Base-by-base conservation (phyloP, 805 yeast species). In the Candida jianshihensis region DNA sequence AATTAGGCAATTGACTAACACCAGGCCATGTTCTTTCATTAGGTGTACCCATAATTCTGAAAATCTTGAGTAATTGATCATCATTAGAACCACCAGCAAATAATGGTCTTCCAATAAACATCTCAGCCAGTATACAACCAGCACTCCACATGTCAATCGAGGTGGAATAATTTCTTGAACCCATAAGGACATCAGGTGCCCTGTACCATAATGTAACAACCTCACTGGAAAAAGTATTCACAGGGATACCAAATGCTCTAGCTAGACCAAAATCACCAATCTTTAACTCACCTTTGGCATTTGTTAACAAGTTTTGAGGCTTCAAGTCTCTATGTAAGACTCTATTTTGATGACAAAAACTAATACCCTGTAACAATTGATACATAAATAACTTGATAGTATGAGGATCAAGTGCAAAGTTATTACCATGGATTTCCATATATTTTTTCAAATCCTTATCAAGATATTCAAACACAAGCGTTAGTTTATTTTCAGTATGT, bases 61-160 rank as follows among this genome's bases (percentile, higher is more conserved):
- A 92, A 35, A 92, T 92, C 56, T 86, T 85, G 60, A 81, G 74
- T 49, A 92, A 71, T 61, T 92, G 97, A 62, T 92, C 98, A 38
- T 92, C 97, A 60, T 90, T 94, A 28, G 95, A 86, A 11, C 90
- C 79, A 22, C 98, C 98, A 16, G 97, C 96, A 61, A 92, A 92
- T 35, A 92, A 66, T 1, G 98, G 97, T 53, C 90, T 81, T 22
- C 98, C 96, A n/a, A 96, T 85, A 54, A 92, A 82, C 97, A 92
- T 90, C 56, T 92, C 98, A 3, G 97, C 97, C 58, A 92, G 74
- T 37, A 92, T 92, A 63, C 98, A 92, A 13, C 98, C 98, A 13
- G 96, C 94, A 14, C 96, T 87, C 98, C 98, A 92, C 64, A 92
- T 86, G 57, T 92, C 98, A 42, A 92, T 94, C 8, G 96, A 89